Evolutionary conservation across 2,329 filamentous ascomycete genomes (phyloP).

Genomic region (Neocucurbitaria cava): DNA sequence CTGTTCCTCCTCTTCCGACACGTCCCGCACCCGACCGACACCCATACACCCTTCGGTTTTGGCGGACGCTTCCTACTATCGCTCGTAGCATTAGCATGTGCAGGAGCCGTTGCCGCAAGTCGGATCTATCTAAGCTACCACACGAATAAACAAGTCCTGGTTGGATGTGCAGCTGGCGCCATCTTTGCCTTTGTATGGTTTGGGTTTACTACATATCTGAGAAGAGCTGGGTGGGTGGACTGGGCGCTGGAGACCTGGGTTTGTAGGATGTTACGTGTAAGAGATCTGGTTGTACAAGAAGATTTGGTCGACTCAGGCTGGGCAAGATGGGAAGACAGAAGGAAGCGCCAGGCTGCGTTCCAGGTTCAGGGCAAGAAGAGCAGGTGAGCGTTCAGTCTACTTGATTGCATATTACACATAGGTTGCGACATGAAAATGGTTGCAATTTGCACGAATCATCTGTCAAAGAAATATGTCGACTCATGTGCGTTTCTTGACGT

Average conservation of each 20-base stretch:
- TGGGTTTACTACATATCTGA: slow-evolving; percentile 68
- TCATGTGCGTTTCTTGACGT: too few species aligned
- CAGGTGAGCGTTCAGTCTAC: slow-evolving; percentile 13
- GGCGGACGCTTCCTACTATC: slow-evolving; percentile 66
- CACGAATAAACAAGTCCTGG: slow-evolving; percentile 84
- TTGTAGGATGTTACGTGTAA: slow-evolving; percentile 71
- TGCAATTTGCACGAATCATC: too few species aligned
- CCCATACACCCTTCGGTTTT: slow-evolving; percentile 64
- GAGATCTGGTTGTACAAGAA: slow-evolving; percentile 86
- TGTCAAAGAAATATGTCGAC: too few species aligned
- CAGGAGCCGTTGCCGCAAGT: slow-evolving; percentile 72
- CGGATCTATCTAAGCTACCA: slow-evolving; percentile 93
- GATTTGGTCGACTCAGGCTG: slow-evolving; percentile 91
- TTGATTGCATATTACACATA: neutral
- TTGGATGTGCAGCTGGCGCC: slow-evolving; percentile 74
- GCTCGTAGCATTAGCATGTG: slow-evolving; percentile 48
- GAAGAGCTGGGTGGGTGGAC: slow-evolving; percentile 72
- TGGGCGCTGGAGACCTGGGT: slow-evolving; percentile 74
- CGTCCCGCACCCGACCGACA: slow-evolving; percentile 54
- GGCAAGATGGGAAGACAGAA: slow-evolving; percentile 80
- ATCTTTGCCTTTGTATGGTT: slow-evolving; percentile 83
- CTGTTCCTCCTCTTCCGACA: slow-evolving; percentile 88
- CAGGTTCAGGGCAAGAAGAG: slow-evolving; percentile 36
- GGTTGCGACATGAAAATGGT: neutral
- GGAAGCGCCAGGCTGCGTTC: slow-evolving; percentile 31